Conservation (phyloP, 371 early-diverging fungal genomes). For the Mucor racemosus region DNA sequence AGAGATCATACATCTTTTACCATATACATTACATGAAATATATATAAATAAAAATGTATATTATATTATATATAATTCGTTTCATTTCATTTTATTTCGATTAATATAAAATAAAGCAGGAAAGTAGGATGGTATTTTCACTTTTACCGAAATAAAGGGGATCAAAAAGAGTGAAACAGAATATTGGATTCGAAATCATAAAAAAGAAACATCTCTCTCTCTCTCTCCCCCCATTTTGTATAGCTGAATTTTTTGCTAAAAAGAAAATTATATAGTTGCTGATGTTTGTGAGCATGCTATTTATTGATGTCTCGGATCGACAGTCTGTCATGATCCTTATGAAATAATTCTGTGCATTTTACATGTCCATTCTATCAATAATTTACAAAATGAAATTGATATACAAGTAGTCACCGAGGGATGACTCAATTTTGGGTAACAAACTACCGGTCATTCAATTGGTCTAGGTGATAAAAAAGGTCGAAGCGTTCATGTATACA, state of each 20-base stretch:
- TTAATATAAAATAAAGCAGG: neutral
- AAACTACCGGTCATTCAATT: slow-evolving; percentile 7
- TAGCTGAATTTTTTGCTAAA: neutral
- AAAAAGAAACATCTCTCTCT: neutral
- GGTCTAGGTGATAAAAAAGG: neutral
- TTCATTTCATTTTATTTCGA: neutral
- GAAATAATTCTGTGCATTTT: neutral
- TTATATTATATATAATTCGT: neutral
- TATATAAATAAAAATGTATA: slow-evolving; percentile 5
- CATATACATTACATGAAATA: neutral
- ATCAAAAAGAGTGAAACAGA: neutral
- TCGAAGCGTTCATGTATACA: neutral
- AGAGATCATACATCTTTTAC: slow-evolving; percentile 4
- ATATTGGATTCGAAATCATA: neutral
- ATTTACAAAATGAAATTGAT: slow-evolving; percentile 3
- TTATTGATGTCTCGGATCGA: neutral
- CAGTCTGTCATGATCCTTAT: no score
- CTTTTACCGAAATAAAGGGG: neutral
- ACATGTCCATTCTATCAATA: neutral
- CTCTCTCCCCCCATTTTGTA: neutral
- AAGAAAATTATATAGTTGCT: neutral
- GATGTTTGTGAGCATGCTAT: neutral
- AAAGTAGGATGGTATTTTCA: neutral
- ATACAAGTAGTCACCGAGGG: slow-evolving; percentile 19
- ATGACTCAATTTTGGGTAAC: slow-evolving; percentile 26